Evolutionary conservation across 139 green algal species (phyloP), one percentile per base, ranked within the genome.

Genomic region (Picochlorum sp.): DNA sequence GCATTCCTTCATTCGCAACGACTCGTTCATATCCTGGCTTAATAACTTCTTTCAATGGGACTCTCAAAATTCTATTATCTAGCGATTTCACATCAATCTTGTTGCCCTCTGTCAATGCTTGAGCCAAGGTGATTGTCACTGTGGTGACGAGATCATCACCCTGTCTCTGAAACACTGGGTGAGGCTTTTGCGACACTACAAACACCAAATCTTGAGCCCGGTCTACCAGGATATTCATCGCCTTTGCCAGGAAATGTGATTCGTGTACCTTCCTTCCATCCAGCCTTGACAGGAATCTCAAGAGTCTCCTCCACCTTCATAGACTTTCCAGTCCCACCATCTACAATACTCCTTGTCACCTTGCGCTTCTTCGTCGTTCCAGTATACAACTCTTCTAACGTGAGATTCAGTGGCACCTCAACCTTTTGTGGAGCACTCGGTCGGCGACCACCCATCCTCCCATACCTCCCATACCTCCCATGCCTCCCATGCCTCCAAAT

Each of bases 191-290:
- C 70, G 90, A 80, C 15, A 96, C 62, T n/a, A 94, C 67, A 59
- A 96, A 96, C 32, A 95, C 81, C 6, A 96, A 75, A 73, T 96
- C 89, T 21, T 87, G 81, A 7, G 90, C 58, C 58, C 2, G 81
- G 62, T 30, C 71, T 63, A 10, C 86, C 88, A 2, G 83, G 85
- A 32, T 74, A 57, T 71, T 92, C 86, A 55, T 96, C 87, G 14
- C 90, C 85, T 59, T 94, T 92, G 41, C 88, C 82, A 8, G 68
- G 65, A 74, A 96, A 96, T 0, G 90, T 96, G 63, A 96, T 76
- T 34, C 83, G 85, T n/a, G 85, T 97, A 32, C 90, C 90, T 63
- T 90, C 87, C 68, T 96, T 97, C 90, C 90, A 97, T 2, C 90
- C 90, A 1, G 90, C 80, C 79, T 90, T 91, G 15, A 97, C 75